These are phyloP conservation scores for Diplocarpon rosae DNA, from an alignment of 2,329 filamentous ascomycete genomes.

Conservation along the genomic window DNA sequence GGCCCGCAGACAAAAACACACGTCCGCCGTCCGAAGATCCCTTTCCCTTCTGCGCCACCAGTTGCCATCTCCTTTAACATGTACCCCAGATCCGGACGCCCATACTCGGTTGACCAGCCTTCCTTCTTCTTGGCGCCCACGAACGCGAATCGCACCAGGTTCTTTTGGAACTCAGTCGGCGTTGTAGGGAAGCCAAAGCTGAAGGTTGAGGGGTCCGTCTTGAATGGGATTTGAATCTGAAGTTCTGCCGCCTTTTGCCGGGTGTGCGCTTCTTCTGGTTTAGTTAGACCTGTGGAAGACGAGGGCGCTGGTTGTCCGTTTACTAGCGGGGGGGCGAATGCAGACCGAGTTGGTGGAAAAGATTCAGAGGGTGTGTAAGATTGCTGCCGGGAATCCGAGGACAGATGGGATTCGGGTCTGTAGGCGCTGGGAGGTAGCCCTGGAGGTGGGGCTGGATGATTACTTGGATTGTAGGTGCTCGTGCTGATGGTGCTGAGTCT, in stretches of 20 bases:
- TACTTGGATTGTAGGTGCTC: conserved; percentile 20
- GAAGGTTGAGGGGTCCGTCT: conserved; percentile 35
- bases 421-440: conserved; percentile 17
- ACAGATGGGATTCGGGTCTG: conserved; percentile 15
- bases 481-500: conserved; percentile 17
- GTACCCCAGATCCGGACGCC: conserved; percentile 75
- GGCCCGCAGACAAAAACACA: conserved; percentile 93
- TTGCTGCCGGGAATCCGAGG: conserved; percentile 8
- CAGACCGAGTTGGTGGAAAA: conserved; percentile 12
- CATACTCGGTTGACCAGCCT: conserved; percentile 88
- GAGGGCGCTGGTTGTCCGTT: conserved; percentile 1
- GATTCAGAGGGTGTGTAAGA: conserved; percentile 12
- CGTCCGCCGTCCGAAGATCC: conserved; percentile 66
- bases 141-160: conserved; percentile 82
- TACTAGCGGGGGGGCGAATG: conserved; percentile 1
- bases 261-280: conserved; percentile 18
- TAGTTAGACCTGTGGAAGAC: conserved; percentile 4
- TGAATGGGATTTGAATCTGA: conserved; percentile 17
- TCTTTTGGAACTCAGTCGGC: conserved; percentile 81
- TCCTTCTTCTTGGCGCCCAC: conserved; percentile 59
- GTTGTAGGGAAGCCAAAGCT: conserved; percentile 76
- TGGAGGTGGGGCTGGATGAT: conserved; percentile 21
- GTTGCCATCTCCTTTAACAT: conserved; percentile 76
- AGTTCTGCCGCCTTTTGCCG: conserved; percentile 19
- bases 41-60: conserved; percentile 52